phyloP scores from a whole-genome alignment of 768 basidiomycete genomes.

The Lanmaoa pseudosensibilis region DNA sequence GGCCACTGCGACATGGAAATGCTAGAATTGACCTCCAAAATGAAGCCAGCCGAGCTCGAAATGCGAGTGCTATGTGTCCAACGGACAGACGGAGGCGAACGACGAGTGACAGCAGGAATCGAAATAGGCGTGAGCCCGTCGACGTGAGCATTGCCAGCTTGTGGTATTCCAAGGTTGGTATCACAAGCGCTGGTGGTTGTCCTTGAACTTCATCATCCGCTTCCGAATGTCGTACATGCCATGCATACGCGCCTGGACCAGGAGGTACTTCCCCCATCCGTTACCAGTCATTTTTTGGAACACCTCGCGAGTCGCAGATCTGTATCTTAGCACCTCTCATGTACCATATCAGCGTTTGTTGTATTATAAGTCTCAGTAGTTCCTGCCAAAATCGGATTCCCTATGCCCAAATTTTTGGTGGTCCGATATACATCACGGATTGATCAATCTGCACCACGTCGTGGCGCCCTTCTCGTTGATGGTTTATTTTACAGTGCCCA shows the following conservation, averaged over 20 bases:
- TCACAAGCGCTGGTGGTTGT: background rate
- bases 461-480: too few species aligned
- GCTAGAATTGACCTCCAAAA: conserved; percentile 7
- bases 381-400: too few species aligned
- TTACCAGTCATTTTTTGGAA: too few species aligned
- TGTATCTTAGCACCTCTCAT: too few species aligned
- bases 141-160: background rate
- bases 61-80: background rate
- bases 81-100: background rate
- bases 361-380: too few species aligned
- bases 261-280: too few species aligned
- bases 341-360: too few species aligned
- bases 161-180: background rate
- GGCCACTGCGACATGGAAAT: background rate
- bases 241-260: background rate
- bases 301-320: too few species aligned
- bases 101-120: conserved; percentile 9
- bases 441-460: too few species aligned
- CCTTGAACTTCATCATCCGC: background rate
- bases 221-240: background rate
- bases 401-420: too few species aligned
- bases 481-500: too few species aligned
- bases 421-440: too few species aligned
- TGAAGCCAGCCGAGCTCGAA: conserved; percentile 1
- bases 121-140: background rate